Evolutionary conservation across 2,329 filamentous ascomycete genomes (phyloP).

Genomic region (Dendrostoma leiphaemia): DNA sequence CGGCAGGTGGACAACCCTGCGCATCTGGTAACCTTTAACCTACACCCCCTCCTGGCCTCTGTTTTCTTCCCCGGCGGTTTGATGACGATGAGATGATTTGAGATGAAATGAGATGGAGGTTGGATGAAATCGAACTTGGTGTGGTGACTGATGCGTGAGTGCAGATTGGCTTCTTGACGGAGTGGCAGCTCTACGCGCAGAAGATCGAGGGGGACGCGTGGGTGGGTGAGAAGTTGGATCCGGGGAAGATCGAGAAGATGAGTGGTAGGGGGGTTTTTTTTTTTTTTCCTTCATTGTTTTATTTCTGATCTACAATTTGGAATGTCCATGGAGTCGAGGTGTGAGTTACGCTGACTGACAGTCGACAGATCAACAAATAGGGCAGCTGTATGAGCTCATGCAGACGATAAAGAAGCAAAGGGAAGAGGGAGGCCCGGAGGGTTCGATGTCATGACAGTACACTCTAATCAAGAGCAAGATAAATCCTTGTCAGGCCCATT

Average conservation of each 20-base stretch:
- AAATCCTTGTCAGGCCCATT: too few species aligned
- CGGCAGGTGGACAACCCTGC: conserved; percentile 82
- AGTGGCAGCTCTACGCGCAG: conserved; percentile 96
- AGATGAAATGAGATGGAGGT: not conserved
- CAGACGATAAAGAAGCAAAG: conserved; percentile 59
- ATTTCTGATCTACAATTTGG: too few species aligned
- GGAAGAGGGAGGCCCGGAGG: conserved; percentile 18
- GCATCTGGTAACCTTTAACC: conserved; percentile 89
- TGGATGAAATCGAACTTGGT: not conserved
- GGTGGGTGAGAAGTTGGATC: conserved; percentile 81
- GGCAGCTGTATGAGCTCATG: conserved; percentile 94
- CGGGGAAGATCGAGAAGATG: conserved; percentile 85
- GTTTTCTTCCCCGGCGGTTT: too few species aligned
- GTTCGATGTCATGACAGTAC: not conserved
- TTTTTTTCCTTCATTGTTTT: too few species aligned
- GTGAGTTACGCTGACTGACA: too few species aligned
- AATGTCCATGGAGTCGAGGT: conserved; percentile 7
- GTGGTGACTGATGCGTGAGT: not conserved
- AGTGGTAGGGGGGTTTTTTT: too few species aligned
- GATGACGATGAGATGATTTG: not conserved
- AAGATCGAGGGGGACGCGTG: conserved; percentile 84
- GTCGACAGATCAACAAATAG: conserved; percentile 78
- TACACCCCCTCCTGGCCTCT: too few species aligned
- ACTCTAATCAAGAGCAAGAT: not conserved
- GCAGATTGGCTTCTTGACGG: conserved; percentile 90